These are phyloP conservation scores for Auricularia auricula-judae DNA, from an alignment of 768 basidiomycete species.

Conservation along the genomic window DNA sequence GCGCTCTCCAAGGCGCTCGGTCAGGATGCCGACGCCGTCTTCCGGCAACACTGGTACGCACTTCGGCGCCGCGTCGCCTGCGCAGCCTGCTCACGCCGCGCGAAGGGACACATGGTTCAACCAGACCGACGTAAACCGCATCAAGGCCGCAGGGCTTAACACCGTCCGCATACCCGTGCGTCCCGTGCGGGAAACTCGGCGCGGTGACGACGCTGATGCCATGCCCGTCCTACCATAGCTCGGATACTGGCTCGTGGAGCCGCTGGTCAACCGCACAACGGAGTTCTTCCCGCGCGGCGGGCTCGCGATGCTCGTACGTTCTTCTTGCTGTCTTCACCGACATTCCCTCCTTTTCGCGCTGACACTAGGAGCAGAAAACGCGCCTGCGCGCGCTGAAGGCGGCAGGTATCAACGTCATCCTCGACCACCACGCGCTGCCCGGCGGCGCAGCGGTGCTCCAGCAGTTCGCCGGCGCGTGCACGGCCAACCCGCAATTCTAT, in stretches of 20 bases:
- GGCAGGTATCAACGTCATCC: constrained; percentile 55
- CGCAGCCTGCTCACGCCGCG: not conserved
- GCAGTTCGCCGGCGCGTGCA: constrained; percentile 55
- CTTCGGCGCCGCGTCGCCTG: not conserved
- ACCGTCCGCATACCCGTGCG: constrained; percentile 66
- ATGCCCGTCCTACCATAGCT: constrained; percentile 30
- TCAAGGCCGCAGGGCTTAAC: constrained; percentile 50
- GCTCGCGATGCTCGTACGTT: constrained; percentile 46
- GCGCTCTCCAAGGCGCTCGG: constrained; percentile 52
- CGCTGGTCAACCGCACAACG: constrained; percentile 45
- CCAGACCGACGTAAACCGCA: constrained; percentile 43
- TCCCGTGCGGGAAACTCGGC: not conserved
- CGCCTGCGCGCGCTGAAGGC: constrained; percentile 48
- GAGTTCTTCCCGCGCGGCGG: constrained; percentile 68
- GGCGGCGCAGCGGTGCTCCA: constrained; percentile 55
- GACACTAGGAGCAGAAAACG: constrained; percentile 32
- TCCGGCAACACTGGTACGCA: constrained; percentile 56
- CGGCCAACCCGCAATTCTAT: constrained; percentile 59
- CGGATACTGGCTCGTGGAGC: constrained; percentile 76
- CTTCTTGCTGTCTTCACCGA: not conserved
- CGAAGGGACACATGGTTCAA: constrained; percentile 63
- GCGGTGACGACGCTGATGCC: too few relatives aligned
- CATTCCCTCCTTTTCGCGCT: not conserved
- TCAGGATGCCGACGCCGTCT: constrained; percentile 40
- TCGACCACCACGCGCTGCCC: constrained; percentile 62